Evolutionary conservation across 2,329 filamentous ascomycete species (phyloP).

Genomic region (Colletotrichum orchidophilum): DNA sequence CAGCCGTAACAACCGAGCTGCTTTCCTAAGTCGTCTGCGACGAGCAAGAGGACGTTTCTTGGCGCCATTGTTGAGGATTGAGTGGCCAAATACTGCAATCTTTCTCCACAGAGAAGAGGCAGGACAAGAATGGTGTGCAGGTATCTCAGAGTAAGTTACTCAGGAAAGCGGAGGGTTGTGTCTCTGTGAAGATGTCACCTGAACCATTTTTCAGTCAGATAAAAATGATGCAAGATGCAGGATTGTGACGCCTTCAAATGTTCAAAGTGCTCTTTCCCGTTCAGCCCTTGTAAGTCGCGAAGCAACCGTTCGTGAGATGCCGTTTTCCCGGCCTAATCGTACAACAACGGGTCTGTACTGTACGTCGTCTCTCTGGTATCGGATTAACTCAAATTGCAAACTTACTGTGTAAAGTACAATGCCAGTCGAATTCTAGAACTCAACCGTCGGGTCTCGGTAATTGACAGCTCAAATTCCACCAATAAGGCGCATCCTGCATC

Average conservation of each 20-base stretch:
- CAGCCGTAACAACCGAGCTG: conserved; percentile 48
- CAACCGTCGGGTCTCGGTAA: background rate
- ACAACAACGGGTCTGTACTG: too few species aligned
- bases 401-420: background rate
- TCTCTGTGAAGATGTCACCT: background rate
- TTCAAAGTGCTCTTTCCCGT: background rate
- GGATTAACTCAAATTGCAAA: background rate
- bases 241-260: background rate
- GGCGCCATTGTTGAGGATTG: background rate
- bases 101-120: too few species aligned
- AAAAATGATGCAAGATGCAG: background rate
- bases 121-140: too few species aligned
- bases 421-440: background rate
- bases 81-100: background rate
- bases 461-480: background rate
- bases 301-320: background rate
- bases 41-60: conserved; percentile 49
- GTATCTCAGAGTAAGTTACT: background rate
- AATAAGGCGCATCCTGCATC: background rate
- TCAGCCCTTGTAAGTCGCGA: background rate
- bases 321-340: background rate
- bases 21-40: conserved; percentile 54
- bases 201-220: background rate
- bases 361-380: background rate
- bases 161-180: background rate